phyloP scores from a whole-genome alignment of 176 grass and related monocot genomes.

The Raddia distichophylla region DNA sequence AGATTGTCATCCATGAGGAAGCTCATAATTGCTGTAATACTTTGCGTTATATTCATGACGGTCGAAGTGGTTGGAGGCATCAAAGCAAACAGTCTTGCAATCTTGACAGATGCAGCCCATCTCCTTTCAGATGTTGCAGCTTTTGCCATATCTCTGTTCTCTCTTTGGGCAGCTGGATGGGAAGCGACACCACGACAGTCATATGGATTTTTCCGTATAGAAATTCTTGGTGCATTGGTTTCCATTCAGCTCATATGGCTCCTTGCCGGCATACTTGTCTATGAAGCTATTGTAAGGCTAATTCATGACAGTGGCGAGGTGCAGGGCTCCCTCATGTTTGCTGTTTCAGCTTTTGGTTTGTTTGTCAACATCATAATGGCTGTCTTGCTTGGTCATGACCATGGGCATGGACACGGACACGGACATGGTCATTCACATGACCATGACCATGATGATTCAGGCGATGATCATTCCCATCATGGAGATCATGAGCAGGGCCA shows the following conservation, averaged over 20 bases:
- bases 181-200: constrained; percentile 91
- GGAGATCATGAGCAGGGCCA: constrained; percentile 50
- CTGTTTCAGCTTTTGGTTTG: constrained; percentile 90
- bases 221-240: constrained; percentile 89
- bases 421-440: constrained; percentile 54
- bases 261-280: constrained; percentile 91
- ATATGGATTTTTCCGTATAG: constrained; percentile 93
- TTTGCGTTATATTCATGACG: constrained; percentile 88
- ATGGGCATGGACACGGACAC: constrained; percentile 75
- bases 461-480: constrained; percentile 42
- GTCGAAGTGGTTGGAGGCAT: constrained; percentile 96
- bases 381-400: constrained; percentile 91
- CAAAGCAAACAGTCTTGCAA: constrained; percentile 96
- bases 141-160: constrained; percentile 95
- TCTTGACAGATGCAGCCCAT: constrained; percentile 94
- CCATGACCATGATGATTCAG: constrained; percentile 45
- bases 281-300: constrained; percentile 87
- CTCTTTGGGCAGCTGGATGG: constrained; percentile 96
- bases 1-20: constrained; percentile 85
- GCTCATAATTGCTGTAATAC: constrained; percentile 73
- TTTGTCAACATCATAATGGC: constrained; percentile 97
- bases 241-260: constrained; percentile 99
- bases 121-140: constrained; percentile 96
- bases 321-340: constrained; percentile 93
- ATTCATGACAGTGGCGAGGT: constrained; percentile 74